Evolutionary conservation across 805 yeast genomes (phyloP), one percentile per base, ranked within the genome.

Genomic region (Starmera dryadoides): DNA sequence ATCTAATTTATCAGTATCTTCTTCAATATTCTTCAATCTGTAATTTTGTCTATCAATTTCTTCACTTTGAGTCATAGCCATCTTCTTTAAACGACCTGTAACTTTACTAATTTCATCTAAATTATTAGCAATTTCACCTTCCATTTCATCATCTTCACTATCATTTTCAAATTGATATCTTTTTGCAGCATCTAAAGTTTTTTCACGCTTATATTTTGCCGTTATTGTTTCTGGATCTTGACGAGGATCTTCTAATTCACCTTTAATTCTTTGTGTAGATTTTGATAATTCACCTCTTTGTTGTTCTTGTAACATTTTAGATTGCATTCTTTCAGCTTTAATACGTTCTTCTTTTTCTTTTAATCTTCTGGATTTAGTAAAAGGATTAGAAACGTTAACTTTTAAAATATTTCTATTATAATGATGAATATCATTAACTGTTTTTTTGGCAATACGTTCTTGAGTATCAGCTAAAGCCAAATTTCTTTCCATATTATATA

Each of bases 121-220:
- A 53, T 93, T 93, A 46, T 74, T 64, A 39, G 88, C 89, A 49
- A 88, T 77, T 60, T 89, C 96, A 45, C 81, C 75, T 56, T 91
- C 98, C 76, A 87, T 76, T 49, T 81, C 93, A 52, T 88, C 95
- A 60, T 93, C 98, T 58, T 91, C 97, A 36, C 79, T 79, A 60
- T 91, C 97, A 36, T 83, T 84, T 55, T 87, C 96, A 50, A 86
- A 85, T 52, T 85, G 86, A 61, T 82, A 88, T 47, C 77, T 66
- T 41, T 75, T 66, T 2, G 94, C 83, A 30, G 77, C 79, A 15
- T 68, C 52, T 37, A 62, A 41, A 26, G 56, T 54, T 36, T 58
- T 58, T 32, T 65, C 62, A 33, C 65, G 60, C 38, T 63, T 62
- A 46, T 66, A 66, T 29, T 55, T 55, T 25, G 56, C 60, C 4